Evolutionary conservation across 805 yeast species (phyloP), one percentile per base, ranked within the genome.

Genomic region (Nakazawaea molendinolei): DNA sequence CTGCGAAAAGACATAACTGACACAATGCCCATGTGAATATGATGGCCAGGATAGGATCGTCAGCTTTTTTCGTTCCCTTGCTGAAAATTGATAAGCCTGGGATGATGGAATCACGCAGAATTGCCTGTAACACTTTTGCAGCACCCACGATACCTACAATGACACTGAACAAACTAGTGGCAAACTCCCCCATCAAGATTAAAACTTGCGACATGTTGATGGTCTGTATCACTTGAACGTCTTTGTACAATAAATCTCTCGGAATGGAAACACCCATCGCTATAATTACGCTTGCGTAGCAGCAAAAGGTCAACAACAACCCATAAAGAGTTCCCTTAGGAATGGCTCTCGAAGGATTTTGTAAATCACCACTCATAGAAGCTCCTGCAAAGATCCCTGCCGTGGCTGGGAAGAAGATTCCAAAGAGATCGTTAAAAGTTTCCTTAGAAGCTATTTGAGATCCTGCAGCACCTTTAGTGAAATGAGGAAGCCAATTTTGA

Each of bases 301-400:
- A 74, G 3, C 69, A 46, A 51, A 92, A 87, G 0, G 97, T 89
- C 25, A 86, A 60, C 4, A 76, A 46, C 7, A 90, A 61, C 0
- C 97, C 98, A 66, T 79, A 74, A 19, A 92, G 57, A 0, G 98
- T 92, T n/a, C 99, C 99, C 42, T 71, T 69, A 0, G 99, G 98
- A 31, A 92, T 92, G 1, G 95, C 76, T 49, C 73, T 76, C 0
- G 96, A 86, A 0, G 99, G 99, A 38, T 72, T 77, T 38, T 72
- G 63, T 44, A 92, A 67, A 48, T 87, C 96, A 14, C 98, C 97
- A 27, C 96, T 86, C 99, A 92, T 92, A 17, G 95, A 84, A 2
- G 98, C 97, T 13, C 99, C 99, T 3, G 98, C 97, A 57, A 92
- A 81, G 19, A 92, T 89, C 40, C 99, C 99, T 5, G 97, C 96